A percentile compares a stretch with the other conserved stretches of the same genome.
phyloP scores from a whole-genome alignment of 2,329 filamentous ascomycete species.

The Trichoderma sp. region DNA sequence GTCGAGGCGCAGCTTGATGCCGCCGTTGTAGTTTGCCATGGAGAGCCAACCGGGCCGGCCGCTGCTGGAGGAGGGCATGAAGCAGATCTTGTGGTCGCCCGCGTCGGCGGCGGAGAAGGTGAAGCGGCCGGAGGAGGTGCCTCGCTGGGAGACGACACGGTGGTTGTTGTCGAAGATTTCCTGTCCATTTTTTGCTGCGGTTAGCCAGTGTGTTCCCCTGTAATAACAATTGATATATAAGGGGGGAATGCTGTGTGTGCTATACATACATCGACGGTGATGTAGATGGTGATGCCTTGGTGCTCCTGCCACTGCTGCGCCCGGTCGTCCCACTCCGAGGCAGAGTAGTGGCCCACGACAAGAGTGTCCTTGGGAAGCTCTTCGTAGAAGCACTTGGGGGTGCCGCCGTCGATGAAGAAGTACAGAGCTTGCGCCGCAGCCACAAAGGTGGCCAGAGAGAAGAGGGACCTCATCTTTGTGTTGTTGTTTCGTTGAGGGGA shows the following conservation, averaged over 20 bases:
- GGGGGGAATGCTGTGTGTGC: no score
- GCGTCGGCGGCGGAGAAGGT: conserved; percentile 92
- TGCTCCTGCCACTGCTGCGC: conserved; percentile 67
- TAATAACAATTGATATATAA: not conserved
- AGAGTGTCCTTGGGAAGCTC: conserved; percentile 96
- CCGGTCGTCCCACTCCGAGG: conserved; percentile 77
- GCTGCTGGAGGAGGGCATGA: conserved; percentile 75
- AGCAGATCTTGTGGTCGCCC: conserved; percentile 96
- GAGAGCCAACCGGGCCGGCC: conserved; percentile 71
- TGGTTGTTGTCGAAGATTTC: conserved; percentile 98
- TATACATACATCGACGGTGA: conserved; percentile 74
- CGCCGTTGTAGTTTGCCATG: conserved; percentile 62
- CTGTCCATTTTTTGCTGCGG: conserved; percentile 34
- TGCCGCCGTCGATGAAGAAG: conserved; percentile 87
- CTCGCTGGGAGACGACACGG: conserved; percentile 86
- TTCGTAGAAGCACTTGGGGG: conserved; percentile 96
- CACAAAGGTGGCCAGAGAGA: conserved; percentile 65
- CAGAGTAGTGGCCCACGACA: conserved; percentile 88
- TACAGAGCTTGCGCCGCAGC: conserved; percentile 75
- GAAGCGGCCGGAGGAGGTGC: conserved; percentile 74
- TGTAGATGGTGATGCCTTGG: conserved; percentile 75
- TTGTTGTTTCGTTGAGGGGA: not conserved
- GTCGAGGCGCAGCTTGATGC: conserved; percentile 81
- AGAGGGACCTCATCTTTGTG: conserved; percentile 56
- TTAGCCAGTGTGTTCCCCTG: not conserved